phyloP scores from a whole-genome alignment of 495 filamentous ascomycete genomes.

The Margaritispora aquatica region DNA sequence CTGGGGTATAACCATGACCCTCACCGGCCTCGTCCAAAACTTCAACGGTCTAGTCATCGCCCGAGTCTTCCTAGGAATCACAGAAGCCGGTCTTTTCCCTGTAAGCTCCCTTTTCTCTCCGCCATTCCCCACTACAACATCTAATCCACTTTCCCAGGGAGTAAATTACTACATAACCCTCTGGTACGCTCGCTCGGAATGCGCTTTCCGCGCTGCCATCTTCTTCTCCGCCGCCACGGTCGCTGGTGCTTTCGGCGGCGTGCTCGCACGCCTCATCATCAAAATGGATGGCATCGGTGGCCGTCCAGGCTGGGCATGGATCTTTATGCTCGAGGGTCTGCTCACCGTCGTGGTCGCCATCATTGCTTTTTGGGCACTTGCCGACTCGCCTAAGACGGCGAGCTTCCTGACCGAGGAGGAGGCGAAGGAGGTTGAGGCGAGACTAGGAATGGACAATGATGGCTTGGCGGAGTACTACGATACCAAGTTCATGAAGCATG shows the following conservation, averaged over 20 bases:
- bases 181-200: conserved; percentile 50
- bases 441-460: conserved; percentile 49
- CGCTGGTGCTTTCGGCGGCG: conserved; percentile 31
- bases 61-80: conserved; percentile 60
- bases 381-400: conserved; percentile 63
- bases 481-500: conserved; percentile 54
- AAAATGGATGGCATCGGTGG: conserved; percentile 31
- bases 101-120: conserved; percentile 20
- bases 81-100: conserved; percentile 66
- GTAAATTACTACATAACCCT: conserved; percentile 49
- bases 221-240: conserved; percentile 24
- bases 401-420: conserved; percentile 65
- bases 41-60: conserved; percentile 57
- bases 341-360: conserved; percentile 47
- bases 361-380: conserved; percentile 51
- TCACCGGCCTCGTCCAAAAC: conserved; percentile 64
- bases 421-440: background rate
- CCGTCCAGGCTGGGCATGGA: conserved; percentile 31
- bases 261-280: conserved; percentile 47
- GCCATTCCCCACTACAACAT: background rate
- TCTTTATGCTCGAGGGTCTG: conserved; percentile 24
- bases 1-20: conserved; percentile 42
- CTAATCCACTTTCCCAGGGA: conserved; percentile 22
- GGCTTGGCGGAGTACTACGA: conserved; percentile 38
- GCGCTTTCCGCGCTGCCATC: conserved; percentile 47